Evolutionary conservation across 2,329 filamentous ascomycete species (phyloP).

Genomic region (Aspergillus tubingensis): DNA sequence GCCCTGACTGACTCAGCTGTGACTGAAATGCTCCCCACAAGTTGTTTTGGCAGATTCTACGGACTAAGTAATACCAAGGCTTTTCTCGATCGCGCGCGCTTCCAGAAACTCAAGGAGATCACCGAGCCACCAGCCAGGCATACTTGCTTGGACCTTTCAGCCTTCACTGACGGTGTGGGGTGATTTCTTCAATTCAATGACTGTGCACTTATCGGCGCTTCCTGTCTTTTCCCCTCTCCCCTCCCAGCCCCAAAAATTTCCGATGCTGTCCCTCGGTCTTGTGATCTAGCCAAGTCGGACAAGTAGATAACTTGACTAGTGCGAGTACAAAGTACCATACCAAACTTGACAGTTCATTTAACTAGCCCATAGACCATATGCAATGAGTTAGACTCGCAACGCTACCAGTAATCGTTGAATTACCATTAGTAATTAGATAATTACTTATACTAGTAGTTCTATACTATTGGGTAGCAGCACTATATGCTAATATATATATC

Average conservation of each 20-base stretch:
- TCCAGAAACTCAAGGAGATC: neutral
- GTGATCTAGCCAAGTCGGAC: neutral
- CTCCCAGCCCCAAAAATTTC: neutral
- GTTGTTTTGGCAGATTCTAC: neutral
- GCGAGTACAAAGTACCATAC: too few relatives aligned
- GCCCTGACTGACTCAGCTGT: slow-evolving; percentile 1
- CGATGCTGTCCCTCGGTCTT: neutral
- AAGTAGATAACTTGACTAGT: too few relatives aligned
- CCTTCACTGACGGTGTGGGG: neutral
- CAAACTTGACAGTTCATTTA: too few relatives aligned
- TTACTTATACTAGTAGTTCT: too few relatives aligned
- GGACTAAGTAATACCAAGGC: neutral
- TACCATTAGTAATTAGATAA: too few relatives aligned
- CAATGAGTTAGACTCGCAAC: too few relatives aligned
- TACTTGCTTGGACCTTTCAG: neutral
- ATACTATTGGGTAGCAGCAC: too few relatives aligned
- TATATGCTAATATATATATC: too few relatives aligned
- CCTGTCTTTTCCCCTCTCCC: neutral
- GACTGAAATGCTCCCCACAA: neutral
- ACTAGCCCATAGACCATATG: too few relatives aligned
- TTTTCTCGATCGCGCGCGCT: neutral
- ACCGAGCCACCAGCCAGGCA: neutral
- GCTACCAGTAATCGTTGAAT: too few relatives aligned
- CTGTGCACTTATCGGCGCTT: neutral
- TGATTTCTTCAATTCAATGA: neutral